Conservation (phyloP, 345 rosid genomes). For the Boechera retrofracta region DNA sequence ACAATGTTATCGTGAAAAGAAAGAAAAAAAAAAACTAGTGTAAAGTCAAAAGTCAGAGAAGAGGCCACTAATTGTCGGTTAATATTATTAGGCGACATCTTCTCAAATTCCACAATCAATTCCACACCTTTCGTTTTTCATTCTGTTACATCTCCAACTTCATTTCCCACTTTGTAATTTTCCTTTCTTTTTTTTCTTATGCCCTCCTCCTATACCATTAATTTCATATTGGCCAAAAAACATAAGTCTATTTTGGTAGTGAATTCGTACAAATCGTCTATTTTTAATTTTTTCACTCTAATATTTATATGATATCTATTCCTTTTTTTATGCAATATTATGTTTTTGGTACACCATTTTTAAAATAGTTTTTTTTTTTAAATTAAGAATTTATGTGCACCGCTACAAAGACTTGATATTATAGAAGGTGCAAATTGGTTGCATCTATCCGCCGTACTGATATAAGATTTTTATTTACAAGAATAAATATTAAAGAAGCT, state of each 20-base stretch:
- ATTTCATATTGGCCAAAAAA: constrained; percentile 11
- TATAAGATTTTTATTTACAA: background rate
- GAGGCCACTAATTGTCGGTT: constrained; percentile 42
- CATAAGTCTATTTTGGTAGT: constrained; percentile 16
- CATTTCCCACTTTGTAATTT: constrained; percentile 12
- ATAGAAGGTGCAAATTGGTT: background rate
- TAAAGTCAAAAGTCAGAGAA: constrained; percentile 33
- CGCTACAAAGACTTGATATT: background rate
- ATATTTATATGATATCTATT: background rate
- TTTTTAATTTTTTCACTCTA: background rate
- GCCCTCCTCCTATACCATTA: constrained; percentile 24
- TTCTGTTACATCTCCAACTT: constrained; percentile 41
- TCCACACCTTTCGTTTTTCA: constrained; percentile 42
- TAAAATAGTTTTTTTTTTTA: background rate
- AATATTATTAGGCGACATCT: constrained; percentile 23
- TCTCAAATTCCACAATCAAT: constrained; percentile 23
- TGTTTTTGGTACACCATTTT: background rate
- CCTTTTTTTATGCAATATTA: background rate
- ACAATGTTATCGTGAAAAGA: constrained; percentile 19
- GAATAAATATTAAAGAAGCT: background rate
- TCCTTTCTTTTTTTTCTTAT: background rate
- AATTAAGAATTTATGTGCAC: background rate
- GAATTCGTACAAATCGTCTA: constrained; percentile 14
- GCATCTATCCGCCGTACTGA: background rate
- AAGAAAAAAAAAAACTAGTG: constrained; percentile 17